Base-by-base conservation (phyloP, 257 asterid genomes). In the Gentiana straminea region DNA sequence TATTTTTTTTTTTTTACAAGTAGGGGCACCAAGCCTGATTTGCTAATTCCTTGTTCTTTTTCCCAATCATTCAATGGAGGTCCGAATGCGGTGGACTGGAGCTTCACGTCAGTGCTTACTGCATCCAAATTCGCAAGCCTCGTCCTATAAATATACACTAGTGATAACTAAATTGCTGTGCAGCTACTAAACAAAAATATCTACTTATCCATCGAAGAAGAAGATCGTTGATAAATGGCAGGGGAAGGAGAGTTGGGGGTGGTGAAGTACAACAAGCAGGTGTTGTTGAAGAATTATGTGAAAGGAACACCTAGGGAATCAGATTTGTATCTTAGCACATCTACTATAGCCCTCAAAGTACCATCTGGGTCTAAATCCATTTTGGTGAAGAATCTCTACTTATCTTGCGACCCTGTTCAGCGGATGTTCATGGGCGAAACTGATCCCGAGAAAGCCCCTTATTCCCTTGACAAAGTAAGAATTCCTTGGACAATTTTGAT, bases 331-430 rank as follows among this genome's bases (percentile, higher is more conserved):
- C 5, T 52, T 11, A 52, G 15, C 57, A 33, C 57, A 8, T 11
- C 34, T 47, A 35, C 44, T 1, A 55, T 55, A 13, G 13, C 5
- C 1, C n/a, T 55, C 33, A 4, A 55, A 35, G 33, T 55, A 33
- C 59, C 59, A 12, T 9, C 13, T 4, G 59, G 59, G 10, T 35
- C 59, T 6, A 38, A 36, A 7, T 37, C 44, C 32, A 43, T 55
- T 36, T 4, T 55, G 58, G 43, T 54, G 35, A 53, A 53, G 57
- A 53, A 53, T 53, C 57, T 54, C 9, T 54, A 35, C 58, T 36
- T 54, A 45, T 54, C 58, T 35, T 54, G 58, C n/a, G 75, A 73
- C 12, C 78, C 78, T 1, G 64, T 64, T 59, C 64, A 68, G 78
- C 68, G 74, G 0, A 52, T 54, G 61, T 71, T 70, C 34, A 73